Evolutionary conservation across 768 basidiomycete genomes (phyloP).

Genomic region (Auricularia heimuer): DNA sequence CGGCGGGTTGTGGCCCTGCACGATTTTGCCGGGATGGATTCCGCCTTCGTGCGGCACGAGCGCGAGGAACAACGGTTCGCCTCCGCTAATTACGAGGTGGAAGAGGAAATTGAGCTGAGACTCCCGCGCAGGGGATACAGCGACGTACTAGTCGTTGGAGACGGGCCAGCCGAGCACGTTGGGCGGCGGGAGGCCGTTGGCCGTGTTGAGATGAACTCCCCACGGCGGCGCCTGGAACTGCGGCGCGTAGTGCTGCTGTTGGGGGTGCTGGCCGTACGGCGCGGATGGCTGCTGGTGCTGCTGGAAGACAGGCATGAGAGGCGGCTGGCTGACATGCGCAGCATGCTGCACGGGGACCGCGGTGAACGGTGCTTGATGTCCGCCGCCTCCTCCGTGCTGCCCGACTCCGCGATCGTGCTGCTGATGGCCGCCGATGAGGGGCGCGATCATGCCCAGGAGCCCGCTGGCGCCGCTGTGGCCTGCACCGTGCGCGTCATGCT

Average conservation of each 20-base stretch:
- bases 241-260: neutral
- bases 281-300: neutral
- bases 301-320: neutral
- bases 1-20: conserved; percentile 40
- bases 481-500: neutral
- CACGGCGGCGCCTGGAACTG: neutral
- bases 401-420: neutral
- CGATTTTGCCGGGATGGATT: conserved; percentile 77
- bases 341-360: neutral
- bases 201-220: neutral
- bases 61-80: neutral
- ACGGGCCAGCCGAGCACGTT: neutral
- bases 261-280: too few species aligned
- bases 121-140: too few species aligned
- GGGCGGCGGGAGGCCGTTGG: neutral
- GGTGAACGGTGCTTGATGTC: neutral
- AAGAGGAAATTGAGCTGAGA: too few species aligned
- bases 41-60: neutral
- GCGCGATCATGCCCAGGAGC: neutral
- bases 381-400: neutral
- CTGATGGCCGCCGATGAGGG: neutral
- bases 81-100: neutral
- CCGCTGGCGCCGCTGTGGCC: neutral
- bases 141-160: neutral
- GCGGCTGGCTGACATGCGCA: neutral